phyloP scores from a whole-genome alignment of 176 grass and related monocot genomes.

The Cenchrus purpureus region DNA sequence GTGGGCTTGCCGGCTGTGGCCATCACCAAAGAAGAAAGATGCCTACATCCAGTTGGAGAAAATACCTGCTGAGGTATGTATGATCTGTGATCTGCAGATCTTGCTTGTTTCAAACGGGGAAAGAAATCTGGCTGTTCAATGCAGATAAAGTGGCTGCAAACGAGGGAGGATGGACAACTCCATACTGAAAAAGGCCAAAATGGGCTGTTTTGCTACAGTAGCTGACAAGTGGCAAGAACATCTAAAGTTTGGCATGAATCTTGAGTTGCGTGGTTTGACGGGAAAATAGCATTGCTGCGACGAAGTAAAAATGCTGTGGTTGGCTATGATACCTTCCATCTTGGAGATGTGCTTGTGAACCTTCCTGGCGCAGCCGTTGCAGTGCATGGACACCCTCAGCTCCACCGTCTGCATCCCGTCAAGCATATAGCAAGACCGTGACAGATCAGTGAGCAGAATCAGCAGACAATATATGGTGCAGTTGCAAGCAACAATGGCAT shows the following conservation, averaged over 20 bases:
- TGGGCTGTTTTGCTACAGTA: background rate
- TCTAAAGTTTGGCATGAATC: background rate
- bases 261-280: background rate
- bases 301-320: background rate
- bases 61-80: background rate
- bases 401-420: slow-evolving; percentile 67
- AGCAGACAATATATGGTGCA: background rate
- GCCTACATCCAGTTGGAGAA: background rate
- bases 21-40: background rate
- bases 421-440: background rate
- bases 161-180: background rate
- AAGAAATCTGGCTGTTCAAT: background rate
- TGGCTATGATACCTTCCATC: slow-evolving; percentile 82
- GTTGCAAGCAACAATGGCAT: background rate
- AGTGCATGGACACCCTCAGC: slow-evolving; percentile 95
- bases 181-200: background rate
- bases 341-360: slow-evolving; percentile 93
- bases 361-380: slow-evolving; percentile 87
- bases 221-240: background rate
- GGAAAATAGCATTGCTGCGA: background rate
- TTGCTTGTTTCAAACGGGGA: background rate
- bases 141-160: background rate
- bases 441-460: too few species aligned
- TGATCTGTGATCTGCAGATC: background rate
- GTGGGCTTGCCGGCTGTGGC: background rate